Base-by-base conservation (phyloP, 331 rosid species). In the Stylosanthes scabra region DNA sequence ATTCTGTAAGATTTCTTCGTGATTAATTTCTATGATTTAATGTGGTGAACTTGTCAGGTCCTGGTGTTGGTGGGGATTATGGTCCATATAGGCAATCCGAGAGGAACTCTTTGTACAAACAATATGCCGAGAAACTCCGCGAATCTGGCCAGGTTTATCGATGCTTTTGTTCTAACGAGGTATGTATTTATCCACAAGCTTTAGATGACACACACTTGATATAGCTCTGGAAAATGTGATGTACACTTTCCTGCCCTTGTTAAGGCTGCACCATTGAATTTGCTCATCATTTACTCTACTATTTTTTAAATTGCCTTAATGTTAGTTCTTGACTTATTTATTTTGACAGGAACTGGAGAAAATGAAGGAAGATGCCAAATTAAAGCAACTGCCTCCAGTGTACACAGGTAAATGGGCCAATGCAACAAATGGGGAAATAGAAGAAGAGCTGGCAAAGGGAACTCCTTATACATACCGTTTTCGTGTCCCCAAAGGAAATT, bases 21-120 rank as follows among this genome's bases (percentile, higher is more conserved):
- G 14, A 58, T 67, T 16, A 54, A 16, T 59, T 49, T 55, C 7
- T 20, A 13, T 68, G 15, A 11, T 65, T 63, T 15, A 41, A n/a
- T 75, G 65, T 28, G 68, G 61, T 71, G 44, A 51, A 67, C 57
- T 42, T 69, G 80, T 39, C 76, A 95, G 99, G 99, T 66, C 99
- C 97, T 8, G 92, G 82, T 82, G 86, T 85, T 80, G 97, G 94
- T 70, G 99, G 99, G 79, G 97, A 90, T 6, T 90, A 87, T 80
- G 97, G 99, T 66, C 99, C 99, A 1, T 95, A 95, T 37, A 82
- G 97, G 63, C 99, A 95, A 75, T 91, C 99, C 20, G 99, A 95
- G 84, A 90, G 97, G 82, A 95, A 90, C 85, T 70, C 81, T 59
- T 46, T 95, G 81, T 92, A 95, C 85, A 90, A 90, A 74, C 84